Conservation (phyloP, 2,329 filamentous ascomycete species). For the Microdochium bolleyi region DNA sequence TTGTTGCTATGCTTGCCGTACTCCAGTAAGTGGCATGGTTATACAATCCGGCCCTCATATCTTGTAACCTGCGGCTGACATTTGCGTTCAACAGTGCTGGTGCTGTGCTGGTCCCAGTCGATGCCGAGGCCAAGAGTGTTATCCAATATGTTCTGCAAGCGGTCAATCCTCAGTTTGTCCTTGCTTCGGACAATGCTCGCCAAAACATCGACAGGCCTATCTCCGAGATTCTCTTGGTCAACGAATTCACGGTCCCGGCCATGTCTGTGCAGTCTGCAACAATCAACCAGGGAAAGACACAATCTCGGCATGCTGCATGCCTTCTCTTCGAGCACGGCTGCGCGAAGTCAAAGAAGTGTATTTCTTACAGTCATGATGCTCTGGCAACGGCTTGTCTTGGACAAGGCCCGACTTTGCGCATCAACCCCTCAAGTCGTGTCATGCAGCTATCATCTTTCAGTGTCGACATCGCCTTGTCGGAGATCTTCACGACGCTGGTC, state of each 20-base stretch:
- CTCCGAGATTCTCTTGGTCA: constrained; percentile 31
- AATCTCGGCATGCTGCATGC: constrained; percentile 45
- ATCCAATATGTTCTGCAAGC: constrained; percentile 33
- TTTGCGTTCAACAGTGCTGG: constrained; percentile 24
- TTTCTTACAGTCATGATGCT: constrained; percentile 53
- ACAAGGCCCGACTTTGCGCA: constrained; percentile 40
- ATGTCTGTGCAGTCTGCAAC: constrained; percentile 20
- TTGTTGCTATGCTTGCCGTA: constrained; percentile 61
- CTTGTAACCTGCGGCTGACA: not conserved
- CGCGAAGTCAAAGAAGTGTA: constrained; percentile 49
- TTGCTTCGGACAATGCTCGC: constrained; percentile 34
- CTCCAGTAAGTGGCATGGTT: constrained; percentile 44
- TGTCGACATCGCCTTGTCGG: constrained; percentile 44
- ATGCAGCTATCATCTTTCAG: constrained; percentile 50
- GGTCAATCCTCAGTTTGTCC: constrained; percentile 32
- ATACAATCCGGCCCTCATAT: not conserved
- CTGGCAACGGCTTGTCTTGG: constrained; percentile 45
- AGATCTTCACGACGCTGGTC: constrained; percentile 43
- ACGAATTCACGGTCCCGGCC: constrained; percentile 29
- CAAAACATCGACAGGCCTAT: constrained; percentile 29
- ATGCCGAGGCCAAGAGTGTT: constrained; percentile 31
- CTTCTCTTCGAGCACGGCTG: constrained; percentile 53
- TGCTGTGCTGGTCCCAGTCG: constrained; percentile 41
- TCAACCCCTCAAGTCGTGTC: constrained; percentile 43
- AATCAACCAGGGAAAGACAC: constrained; percentile 20